Conservation (phyloP, 1,284 basidiomycete species). For the Wallemia hederae region DNA sequence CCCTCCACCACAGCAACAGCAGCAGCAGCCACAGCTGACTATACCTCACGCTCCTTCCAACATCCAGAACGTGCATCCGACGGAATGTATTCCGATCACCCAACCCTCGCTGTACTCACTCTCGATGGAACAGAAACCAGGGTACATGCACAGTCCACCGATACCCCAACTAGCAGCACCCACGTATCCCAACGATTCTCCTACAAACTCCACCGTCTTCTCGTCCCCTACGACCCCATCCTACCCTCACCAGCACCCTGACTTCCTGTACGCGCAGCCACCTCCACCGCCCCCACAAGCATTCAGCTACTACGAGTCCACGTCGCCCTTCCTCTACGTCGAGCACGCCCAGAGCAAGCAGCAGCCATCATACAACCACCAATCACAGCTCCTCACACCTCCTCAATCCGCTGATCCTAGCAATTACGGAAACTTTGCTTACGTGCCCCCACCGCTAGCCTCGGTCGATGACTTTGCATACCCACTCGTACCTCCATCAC, state of each 20-base stretch:
- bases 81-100: not conserved
- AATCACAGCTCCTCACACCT: not conserved
- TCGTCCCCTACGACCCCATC: not conserved
- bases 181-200: not conserved
- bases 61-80: not conserved
- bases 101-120: not conserved
- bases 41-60: not conserved
- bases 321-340: not conserved
- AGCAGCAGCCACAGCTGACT: not conserved
- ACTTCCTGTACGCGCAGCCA: not conserved
- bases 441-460: not conserved
- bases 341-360: no score
- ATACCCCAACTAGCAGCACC: not conserved
- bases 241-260: not conserved
- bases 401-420: not conserved
- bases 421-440: not conserved
- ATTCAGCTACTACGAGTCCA: not conserved
- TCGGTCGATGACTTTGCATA: not conserved
- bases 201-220: not conserved
- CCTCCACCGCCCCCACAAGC: not conserved
- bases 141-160: not conserved
- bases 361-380: no score
- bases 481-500: not conserved
- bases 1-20: not conserved
- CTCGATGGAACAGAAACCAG: not conserved